A percentile compares a stretch with the other conserved stretches of the same genome.
Evolutionary conservation across 2,329 filamentous ascomycete species (phyloP).

Genomic region (Arthrocladium fulminans): DNA sequence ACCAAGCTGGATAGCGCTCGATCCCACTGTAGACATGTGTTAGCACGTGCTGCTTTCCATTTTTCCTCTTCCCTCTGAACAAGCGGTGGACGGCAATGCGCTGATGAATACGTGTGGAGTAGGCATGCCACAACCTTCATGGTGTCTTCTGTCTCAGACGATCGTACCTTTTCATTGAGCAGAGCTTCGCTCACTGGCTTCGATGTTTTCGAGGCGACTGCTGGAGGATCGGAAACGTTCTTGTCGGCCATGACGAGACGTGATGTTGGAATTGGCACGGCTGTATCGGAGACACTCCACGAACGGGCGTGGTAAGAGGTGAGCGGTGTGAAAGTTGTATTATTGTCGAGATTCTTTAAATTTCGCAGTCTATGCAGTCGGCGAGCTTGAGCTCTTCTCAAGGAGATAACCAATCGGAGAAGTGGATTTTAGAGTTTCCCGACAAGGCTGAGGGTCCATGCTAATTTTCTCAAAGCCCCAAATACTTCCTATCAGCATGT

Average conservation of each 20-base stretch:
- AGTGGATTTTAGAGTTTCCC: background rate
- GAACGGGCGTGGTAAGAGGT: background rate
- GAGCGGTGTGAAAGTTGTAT: background rate
- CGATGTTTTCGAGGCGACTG: constrained; percentile 59
- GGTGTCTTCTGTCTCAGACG: background rate
- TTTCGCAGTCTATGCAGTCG: background rate
- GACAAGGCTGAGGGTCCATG: background rate
- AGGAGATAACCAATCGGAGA: constrained; percentile 4
- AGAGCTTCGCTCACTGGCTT: constrained; percentile 92
- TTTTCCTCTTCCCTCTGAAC: background rate
- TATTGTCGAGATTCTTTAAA: background rate
- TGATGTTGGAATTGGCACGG: background rate
- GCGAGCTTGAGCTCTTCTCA: constrained; percentile 6
- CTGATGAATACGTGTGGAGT: too few species aligned
- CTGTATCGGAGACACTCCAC: background rate
- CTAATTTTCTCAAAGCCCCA: background rate
- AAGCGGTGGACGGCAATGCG: background rate
- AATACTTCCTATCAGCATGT: background rate
- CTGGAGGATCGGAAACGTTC: constrained; percentile 48
- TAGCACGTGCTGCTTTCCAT: background rate
- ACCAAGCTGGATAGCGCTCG: constrained; percentile 95
- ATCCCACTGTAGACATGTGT: constrained; percentile 64
- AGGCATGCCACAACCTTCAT: too few species aligned
- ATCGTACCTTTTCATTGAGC: constrained; percentile 90
- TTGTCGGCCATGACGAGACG: constrained; percentile 48